phyloP scores from a whole-genome alignment of 441 rosid genomes.

The Adansonia madagascariensis region DNA sequence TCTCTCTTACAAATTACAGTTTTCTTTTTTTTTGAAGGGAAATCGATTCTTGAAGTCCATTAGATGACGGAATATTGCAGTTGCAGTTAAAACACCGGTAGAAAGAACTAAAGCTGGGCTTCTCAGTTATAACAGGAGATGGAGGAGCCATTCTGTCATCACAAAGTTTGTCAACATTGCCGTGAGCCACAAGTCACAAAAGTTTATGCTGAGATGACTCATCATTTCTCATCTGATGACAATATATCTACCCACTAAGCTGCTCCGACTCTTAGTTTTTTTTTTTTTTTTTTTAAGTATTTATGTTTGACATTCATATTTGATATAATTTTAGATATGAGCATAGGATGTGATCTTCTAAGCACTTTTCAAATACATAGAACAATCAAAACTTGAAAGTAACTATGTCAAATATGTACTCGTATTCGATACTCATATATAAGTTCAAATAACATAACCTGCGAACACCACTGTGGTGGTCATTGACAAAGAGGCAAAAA shows the following conservation, averaged over 20 bases:
- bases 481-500: conserved; percentile 69
- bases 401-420: no score
- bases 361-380: no score
- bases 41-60: neutral
- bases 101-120: neutral
- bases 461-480: conserved; percentile 55
- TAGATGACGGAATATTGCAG: neutral
- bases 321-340: no score
- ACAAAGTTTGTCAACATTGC: neutral
- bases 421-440: no score
- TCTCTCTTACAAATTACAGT: neutral
- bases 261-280: no score
- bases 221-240: conserved; percentile 33
- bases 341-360: no score
- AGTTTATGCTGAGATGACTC: conserved; percentile 37
- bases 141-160: neutral
- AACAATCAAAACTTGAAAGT: no score
- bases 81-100: neutral
- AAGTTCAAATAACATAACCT: no score
- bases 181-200: conserved; percentile 5
- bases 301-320: no score
- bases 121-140: neutral
- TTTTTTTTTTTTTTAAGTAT: no score
- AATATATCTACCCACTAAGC: conserved; percentile 31
- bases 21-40: no score